Conservation (phyloP, 1,139 yeast species). For the Suhomyces anneliseae region DNA sequence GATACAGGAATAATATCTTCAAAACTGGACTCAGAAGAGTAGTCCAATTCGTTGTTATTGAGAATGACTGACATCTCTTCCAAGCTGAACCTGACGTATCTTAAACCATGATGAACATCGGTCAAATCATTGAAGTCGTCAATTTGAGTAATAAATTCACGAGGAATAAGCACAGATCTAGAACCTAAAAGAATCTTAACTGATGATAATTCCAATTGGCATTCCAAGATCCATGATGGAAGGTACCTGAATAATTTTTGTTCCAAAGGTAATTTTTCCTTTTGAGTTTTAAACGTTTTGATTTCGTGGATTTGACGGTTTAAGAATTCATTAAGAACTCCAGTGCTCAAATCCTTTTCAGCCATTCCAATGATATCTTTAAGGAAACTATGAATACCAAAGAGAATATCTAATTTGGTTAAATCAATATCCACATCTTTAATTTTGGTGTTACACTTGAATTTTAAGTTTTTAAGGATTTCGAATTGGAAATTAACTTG, state of each 20-base stretch:
- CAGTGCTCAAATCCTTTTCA: constrained; percentile 29
- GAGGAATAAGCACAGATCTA: constrained; percentile 57
- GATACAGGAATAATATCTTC: constrained; percentile 6
- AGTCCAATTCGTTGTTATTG: constrained; percentile 7
- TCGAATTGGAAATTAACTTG: constrained; percentile 26
- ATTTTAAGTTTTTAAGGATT: constrained; percentile 32
- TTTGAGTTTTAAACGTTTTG: neutral
- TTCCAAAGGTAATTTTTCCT: constrained; percentile 2
- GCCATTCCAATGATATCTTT: constrained; percentile 28
- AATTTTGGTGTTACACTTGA: constrained; percentile 25
- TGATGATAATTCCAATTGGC: constrained; percentile 31
- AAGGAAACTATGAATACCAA: constrained; percentile 34
- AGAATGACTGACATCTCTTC: constrained; percentile 14
- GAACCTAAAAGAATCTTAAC: constrained; percentile 51
- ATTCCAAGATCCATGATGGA: constrained; percentile 49
- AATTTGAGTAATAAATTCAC: constrained; percentile 35
- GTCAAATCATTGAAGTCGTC: constrained; percentile 40
- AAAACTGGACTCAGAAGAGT: neutral
- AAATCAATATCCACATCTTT: constrained; percentile 27
- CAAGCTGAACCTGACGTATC: constrained; percentile 24
- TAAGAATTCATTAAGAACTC: constrained; percentile 30
- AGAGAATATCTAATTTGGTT: constrained; percentile 30
- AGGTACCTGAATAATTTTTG: constrained; percentile 36
- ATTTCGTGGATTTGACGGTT: constrained; percentile 26
- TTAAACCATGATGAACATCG: constrained; percentile 35